A percentile compares a stretch with the other conserved stretches of the same genome.
phyloP scores from a whole-genome alignment of 345 rosid species.

The Bretschneidera sinensis region DNA sequence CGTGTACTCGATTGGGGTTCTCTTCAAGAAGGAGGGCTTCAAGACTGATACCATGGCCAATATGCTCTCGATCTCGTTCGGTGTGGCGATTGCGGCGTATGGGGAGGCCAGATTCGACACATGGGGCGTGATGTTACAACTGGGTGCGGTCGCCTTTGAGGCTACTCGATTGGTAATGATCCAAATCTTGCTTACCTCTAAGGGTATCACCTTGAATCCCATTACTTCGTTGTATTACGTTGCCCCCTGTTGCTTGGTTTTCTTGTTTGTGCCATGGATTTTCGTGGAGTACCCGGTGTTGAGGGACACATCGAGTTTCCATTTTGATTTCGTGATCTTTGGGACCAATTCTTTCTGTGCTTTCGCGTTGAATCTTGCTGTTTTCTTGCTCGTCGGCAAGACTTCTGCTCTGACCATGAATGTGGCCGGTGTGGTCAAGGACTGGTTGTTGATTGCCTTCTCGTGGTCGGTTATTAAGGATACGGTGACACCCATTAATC shows the following conservation, averaged over 20 bases:
- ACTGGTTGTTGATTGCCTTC: constrained; percentile 91
- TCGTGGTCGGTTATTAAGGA: constrained; percentile 98
- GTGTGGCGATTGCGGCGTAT: constrained; percentile 85
- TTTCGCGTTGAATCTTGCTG: constrained; percentile 88
- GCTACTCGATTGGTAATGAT: constrained; percentile 89
- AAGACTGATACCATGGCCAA: constrained; percentile 74
- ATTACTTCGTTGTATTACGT: constrained; percentile 80
- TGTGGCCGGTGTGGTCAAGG: constrained; percentile 97
- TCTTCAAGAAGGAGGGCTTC: constrained; percentile 58
- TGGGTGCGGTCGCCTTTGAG: constrained; percentile 91
- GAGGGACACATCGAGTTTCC: constrained; percentile 75
- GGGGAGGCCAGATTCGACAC: constrained; percentile 89
- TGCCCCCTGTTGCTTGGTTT: constrained; percentile 83
- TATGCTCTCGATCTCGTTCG: constrained; percentile 91
- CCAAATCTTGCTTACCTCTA: constrained; percentile 85
- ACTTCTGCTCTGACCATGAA: constrained; percentile 97
- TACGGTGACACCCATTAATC: constrained; percentile 80
- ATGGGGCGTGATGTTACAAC: constrained; percentile 84
- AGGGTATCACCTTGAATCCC: constrained; percentile 78
- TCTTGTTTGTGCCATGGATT: constrained; percentile 84
- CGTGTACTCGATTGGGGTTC: constrained; percentile 87
- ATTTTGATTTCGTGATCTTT: constrained; percentile 76
- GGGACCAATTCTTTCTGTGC: constrained; percentile 92
- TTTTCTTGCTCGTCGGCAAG: constrained; percentile 91
- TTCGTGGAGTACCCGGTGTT: constrained; percentile 74